Evolutionary conservation across 2,329 filamentous ascomycete genomes (phyloP).

Genomic region (Chrysosporium queenslandicum): DNA sequence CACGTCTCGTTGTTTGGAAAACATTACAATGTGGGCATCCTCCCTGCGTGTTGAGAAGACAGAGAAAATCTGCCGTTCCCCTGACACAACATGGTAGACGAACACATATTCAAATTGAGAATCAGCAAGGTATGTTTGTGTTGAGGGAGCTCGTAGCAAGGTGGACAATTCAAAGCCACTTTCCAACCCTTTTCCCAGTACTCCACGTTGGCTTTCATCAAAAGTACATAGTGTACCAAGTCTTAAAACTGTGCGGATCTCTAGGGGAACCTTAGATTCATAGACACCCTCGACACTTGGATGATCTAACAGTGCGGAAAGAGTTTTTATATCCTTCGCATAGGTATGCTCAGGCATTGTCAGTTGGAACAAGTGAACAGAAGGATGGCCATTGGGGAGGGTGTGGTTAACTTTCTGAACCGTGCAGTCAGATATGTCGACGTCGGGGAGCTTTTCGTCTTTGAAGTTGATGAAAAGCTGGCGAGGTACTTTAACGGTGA

Average conservation of each 20-base stretch:
- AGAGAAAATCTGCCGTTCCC: slow-evolving; percentile 86
- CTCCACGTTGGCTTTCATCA: slow-evolving; percentile 79
- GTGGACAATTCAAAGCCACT: slow-evolving; percentile 81
- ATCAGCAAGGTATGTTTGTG: slow-evolving; percentile 65
- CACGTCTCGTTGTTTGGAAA: slow-evolving; percentile 69
- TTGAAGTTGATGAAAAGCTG: slow-evolving; percentile 89
- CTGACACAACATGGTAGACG: slow-evolving; percentile 81
- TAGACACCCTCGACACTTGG: slow-evolving; percentile 95
- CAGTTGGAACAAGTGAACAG: slow-evolving; percentile 86
- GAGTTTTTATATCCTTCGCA: slow-evolving; percentile 71
- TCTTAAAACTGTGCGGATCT: slow-evolving; percentile 75
- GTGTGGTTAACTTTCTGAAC: slow-evolving; percentile 92
- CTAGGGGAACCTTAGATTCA: slow-evolving; percentile 81
- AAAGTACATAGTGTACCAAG: slow-evolving; percentile 88
- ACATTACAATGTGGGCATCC: slow-evolving; percentile 77
- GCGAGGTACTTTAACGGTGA: slow-evolving; percentile 82
- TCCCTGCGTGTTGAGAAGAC: slow-evolving; percentile 74
- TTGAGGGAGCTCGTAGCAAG: slow-evolving; percentile 56
- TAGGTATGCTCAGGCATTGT: slow-evolving; percentile 83
- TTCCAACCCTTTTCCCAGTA: slow-evolving; percentile 84
- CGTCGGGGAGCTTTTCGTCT: slow-evolving; percentile 73
- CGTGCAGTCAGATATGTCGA: slow-evolving; percentile 73
- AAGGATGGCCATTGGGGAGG: slow-evolving; percentile 87
- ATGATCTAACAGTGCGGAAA: slow-evolving; percentile 76
- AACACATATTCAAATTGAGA: slow-evolving; percentile 75